phyloP scores from a whole-genome alignment of 192 early-diverging fungal genomes.

The Allomyces macrogynus region DNA sequence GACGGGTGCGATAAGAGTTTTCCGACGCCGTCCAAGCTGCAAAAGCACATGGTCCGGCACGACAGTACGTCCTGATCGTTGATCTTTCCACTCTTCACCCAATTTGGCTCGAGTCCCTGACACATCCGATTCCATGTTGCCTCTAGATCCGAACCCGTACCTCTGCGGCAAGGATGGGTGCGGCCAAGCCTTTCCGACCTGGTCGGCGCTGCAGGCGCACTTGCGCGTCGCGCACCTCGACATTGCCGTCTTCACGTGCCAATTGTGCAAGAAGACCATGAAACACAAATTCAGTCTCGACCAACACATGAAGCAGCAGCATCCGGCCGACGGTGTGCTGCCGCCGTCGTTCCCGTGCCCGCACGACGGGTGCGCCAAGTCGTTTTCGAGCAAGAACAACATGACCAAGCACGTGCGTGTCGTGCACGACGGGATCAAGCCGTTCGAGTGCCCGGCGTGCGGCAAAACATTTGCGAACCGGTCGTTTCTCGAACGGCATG shows the following conservation, averaged over 20 bases:
- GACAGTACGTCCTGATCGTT: neutral
- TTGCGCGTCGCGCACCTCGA: neutral
- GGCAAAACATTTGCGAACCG: constrained; percentile 14
- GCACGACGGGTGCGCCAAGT: neutral
- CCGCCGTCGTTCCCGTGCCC: neutral
- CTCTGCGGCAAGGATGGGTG: neutral
- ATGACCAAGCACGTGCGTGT: neutral
- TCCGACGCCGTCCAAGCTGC: neutral
- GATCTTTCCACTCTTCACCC: neutral
- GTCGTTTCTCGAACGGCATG: neutral
- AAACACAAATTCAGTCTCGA: no score
- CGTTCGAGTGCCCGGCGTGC: constrained; percentile 17
- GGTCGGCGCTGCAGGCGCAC: neutral
- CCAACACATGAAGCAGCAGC: neutral
- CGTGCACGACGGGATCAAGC: constrained; percentile 11
- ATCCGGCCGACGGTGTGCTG: neutral
- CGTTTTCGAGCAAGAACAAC: neutral
- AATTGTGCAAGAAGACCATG: no score
- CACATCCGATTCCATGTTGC: neutral
- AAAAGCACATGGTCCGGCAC: neutral
- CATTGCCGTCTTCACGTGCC: neutral
- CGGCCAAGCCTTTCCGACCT: neutral
- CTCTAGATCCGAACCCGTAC: neutral
- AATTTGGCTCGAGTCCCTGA: neutral
- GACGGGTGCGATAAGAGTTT: neutral